phyloP scores from a whole-genome alignment of 2,329 filamentous ascomycete species.

The Diaporthe sp. region DNA sequence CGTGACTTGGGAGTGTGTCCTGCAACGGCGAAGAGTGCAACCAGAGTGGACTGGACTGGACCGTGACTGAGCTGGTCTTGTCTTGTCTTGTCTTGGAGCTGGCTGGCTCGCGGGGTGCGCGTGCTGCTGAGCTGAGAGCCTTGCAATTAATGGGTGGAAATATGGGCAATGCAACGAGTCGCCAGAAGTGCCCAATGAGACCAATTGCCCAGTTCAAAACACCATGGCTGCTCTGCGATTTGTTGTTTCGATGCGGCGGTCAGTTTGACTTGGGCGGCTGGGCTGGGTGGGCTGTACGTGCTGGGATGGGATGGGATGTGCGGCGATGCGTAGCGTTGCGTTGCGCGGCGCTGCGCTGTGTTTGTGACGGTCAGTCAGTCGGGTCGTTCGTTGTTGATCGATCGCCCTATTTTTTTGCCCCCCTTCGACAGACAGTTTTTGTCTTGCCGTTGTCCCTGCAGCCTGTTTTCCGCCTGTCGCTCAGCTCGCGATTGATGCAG shows the following conservation, averaged over 20 bases:
- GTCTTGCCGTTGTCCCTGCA: constrained; percentile 18
- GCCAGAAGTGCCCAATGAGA: constrained; percentile 50
- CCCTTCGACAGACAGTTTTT: constrained; percentile 27
- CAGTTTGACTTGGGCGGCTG: constrained; percentile 39
- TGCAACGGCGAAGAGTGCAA: constrained; percentile 23
- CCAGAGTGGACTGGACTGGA: background rate
- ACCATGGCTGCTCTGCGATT: constrained; percentile 58
- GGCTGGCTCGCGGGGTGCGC: background rate
- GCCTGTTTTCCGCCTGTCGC: constrained; percentile 9
- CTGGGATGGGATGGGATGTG: constrained; percentile 28
- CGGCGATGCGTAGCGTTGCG: constrained; percentile 28
- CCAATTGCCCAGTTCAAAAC: constrained; percentile 49
- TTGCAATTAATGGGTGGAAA: constrained; percentile 27
- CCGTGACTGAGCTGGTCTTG: constrained; percentile 2
- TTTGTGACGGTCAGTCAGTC: constrained; percentile 12
- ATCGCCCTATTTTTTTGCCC: constrained; percentile 34
- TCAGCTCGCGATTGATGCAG: constrained; percentile 13
- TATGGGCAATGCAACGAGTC: constrained; percentile 34
- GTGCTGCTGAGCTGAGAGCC: constrained; percentile 26
- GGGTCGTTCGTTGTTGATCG: constrained; percentile 24
- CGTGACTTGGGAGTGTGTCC: constrained; percentile 2
- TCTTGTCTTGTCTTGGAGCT: constrained; percentile 7
- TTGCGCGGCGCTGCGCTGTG: constrained; percentile 8
- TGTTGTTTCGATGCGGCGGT: constrained; percentile 47
- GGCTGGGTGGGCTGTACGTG: constrained; percentile 25